phyloP scores from a whole-genome alignment of 176 grass and related monocot genomes.

The Melocanna baccifera region DNA sequence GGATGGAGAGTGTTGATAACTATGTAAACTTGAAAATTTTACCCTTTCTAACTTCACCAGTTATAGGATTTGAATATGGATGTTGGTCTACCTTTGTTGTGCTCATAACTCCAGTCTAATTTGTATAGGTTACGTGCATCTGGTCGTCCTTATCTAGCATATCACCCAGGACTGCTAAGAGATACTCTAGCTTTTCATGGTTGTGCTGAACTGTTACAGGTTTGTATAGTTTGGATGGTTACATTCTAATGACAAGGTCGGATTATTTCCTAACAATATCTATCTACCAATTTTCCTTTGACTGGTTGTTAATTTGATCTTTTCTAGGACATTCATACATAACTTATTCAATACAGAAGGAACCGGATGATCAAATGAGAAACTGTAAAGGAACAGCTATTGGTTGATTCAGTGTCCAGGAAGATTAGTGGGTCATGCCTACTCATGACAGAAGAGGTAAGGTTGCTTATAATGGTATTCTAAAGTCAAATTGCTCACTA shows the following conservation, averaged over 20 bases:
- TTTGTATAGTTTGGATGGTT: constrained; percentile 37
- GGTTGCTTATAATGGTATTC: constrained; percentile 14
- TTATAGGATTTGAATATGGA: constrained; percentile 12
- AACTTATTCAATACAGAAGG: constrained; percentile 91
- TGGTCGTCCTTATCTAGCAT: constrained; percentile 72
- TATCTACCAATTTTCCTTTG: constrained; percentile 22
- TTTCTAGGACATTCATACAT: constrained; percentile 89
- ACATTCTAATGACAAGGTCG: background rate
- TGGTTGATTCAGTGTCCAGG: constrained; percentile 77
- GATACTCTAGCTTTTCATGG: constrained; percentile 92
- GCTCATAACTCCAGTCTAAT: constrained; percentile 16
- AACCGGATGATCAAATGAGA: constrained; percentile 86
- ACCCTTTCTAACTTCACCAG: background rate
- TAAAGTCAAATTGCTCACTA: constrained; percentile 1
- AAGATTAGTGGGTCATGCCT: constrained; percentile 88
- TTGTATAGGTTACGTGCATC: constrained; percentile 70
- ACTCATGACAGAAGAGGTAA: constrained; percentile 96
- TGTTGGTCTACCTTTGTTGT: constrained; percentile 4
- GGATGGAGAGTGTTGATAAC: background rate
- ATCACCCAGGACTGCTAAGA: constrained; percentile 83
- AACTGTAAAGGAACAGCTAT: constrained; percentile 67
- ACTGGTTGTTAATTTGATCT: constrained; percentile 34
- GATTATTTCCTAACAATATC: too few relatives aligned
- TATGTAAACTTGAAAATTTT: constrained; percentile 10
- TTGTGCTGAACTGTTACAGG: constrained; percentile 95